Conservation (phyloP, 2,329 filamentous ascomycete species). For the Monosporascus sp. region DNA sequence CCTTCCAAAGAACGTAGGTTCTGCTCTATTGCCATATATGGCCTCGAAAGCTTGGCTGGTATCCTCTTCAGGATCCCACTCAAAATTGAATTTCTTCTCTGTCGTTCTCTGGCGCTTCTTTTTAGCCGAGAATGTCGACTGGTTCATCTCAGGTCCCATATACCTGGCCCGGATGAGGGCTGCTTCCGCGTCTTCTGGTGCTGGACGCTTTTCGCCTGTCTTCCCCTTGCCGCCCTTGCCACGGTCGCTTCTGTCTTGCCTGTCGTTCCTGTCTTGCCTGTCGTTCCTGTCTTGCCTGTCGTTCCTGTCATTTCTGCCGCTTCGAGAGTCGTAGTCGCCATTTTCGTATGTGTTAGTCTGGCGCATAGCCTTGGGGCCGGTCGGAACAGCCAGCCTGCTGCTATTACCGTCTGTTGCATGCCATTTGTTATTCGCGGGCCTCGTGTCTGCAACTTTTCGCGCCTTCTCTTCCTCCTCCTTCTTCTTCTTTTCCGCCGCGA, state of each 20-base stretch:
- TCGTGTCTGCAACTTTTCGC: slow-evolving; percentile 13
- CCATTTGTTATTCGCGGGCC: background rate
- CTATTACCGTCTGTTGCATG: background rate
- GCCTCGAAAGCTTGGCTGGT: slow-evolving; percentile 80
- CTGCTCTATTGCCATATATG: slow-evolving; percentile 63
- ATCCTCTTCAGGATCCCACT: slow-evolving; percentile 94
- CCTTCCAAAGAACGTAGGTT: slow-evolving; percentile 55
- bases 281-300: slow-evolving; percentile 34
- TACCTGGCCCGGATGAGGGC: slow-evolving; percentile 75
- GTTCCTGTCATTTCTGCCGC: slow-evolving; percentile 32
- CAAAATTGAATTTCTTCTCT: slow-evolving; percentile 98
- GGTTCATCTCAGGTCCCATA: slow-evolving; percentile 83
- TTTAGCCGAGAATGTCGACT: slow-evolving; percentile 80
- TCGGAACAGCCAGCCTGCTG: slow-evolving; percentile 45
- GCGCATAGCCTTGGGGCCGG: slow-evolving; percentile 67
- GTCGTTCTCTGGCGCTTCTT: slow-evolving; percentile 93
- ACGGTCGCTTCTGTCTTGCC: slow-evolving; percentile 28
- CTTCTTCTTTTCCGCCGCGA: slow-evolving; percentile 64
- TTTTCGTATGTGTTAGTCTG: slow-evolving; percentile 24
- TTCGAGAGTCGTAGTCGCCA: slow-evolving; percentile 22
- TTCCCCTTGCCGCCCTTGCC: slow-evolving; percentile 33
- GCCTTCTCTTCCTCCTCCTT: slow-evolving; percentile 52
- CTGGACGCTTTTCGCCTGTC: slow-evolving; percentile 20
- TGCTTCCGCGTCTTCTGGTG: slow-evolving; percentile 60
- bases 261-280: slow-evolving; percentile 32